Conservation (phyloP, 1,284 basidiomycete genomes). For the Boletus semigastroideus region DNA sequence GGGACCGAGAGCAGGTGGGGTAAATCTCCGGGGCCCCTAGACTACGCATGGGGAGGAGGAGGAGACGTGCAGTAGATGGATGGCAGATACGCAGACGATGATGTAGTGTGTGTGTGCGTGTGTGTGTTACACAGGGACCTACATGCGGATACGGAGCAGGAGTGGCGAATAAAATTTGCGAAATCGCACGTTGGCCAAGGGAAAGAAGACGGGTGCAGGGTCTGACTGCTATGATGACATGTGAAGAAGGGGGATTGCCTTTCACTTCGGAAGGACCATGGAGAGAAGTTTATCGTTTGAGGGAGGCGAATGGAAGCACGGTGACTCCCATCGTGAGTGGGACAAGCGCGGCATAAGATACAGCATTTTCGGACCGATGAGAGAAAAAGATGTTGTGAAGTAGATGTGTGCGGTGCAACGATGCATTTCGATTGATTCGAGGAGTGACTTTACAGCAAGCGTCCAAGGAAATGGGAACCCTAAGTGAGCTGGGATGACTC, state of each 20-base stretch:
- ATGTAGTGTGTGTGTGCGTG: not conserved
- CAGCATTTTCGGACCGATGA: conserved; percentile 1
- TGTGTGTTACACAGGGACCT: not conserved
- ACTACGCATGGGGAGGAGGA: not conserved
- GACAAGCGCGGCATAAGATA: conserved; percentile 5
- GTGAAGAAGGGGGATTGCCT: conserved; percentile 16
- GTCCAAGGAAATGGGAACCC: conserved; percentile 1
- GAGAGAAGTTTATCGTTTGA: conserved; percentile 15
- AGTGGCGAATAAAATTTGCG: conserved; percentile 14
- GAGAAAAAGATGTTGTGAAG: not conserved
- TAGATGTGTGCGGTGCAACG: too few species aligned
- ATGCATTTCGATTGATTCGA: conserved; percentile 4
- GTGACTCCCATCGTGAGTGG: conserved; percentile 8
- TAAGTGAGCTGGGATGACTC: not conserved
- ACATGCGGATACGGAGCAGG: conserved; percentile 8
- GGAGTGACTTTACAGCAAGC: not conserved
- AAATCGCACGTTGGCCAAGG: conserved; percentile 12
- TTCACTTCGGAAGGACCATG: conserved; percentile 29
- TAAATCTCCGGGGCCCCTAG: conserved; percentile 2
- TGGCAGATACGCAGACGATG: not conserved
- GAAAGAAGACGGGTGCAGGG: conserved; percentile 3
- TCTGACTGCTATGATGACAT: conserved; percentile 3
- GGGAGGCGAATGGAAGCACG: conserved; percentile 10
- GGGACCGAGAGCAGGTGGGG: conserved; percentile 5
- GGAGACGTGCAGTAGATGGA: not conserved